These are phyloP conservation scores for Parmales sp. DNA, from an alignment of 108 stramenopile species.

Conservation along the genomic window DNA sequence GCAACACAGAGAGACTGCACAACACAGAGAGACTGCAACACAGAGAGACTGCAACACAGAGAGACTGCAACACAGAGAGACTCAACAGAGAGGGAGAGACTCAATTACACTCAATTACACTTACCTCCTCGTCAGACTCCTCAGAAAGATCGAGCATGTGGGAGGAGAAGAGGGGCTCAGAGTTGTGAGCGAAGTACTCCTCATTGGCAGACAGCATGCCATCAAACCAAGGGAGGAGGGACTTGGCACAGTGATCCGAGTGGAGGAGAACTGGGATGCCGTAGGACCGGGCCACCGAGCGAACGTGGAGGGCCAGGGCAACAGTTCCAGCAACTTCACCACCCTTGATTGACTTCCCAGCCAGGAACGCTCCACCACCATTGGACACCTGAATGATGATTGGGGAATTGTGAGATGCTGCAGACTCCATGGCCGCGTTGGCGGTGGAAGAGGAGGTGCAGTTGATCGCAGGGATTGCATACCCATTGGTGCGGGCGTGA, in stretches of 20 bases:
- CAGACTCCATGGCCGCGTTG: slow-evolving; percentile 84
- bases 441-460: slow-evolving; percentile 87
- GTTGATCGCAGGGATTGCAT: slow-evolving; percentile 90
- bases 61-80: too few species aligned
- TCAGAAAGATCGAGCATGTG: slow-evolving; percentile 90
- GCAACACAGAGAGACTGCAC: too few species aligned
- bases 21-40: too few species aligned
- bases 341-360: slow-evolving; percentile 83
- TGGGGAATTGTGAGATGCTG: slow-evolving; percentile 69
- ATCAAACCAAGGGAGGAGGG: slow-evolving; percentile 87
- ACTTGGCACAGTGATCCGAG: slow-evolving; percentile 94
- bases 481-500: slow-evolving; percentile 76
- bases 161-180: slow-evolving; percentile 79
- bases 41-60: too few species aligned
- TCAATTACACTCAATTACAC: too few species aligned
- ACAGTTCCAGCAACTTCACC: slow-evolving; percentile 75
- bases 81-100: too few species aligned
- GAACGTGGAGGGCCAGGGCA: slow-evolving; percentile 87
- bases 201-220: slow-evolving; percentile 89
- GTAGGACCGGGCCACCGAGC: slow-evolving; percentile 87
- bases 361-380: slow-evolving; percentile 73
- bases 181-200: slow-evolving; percentile 75
- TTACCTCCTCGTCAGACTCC: slow-evolving; percentile 84
- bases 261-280: slow-evolving; percentile 91
- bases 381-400: slow-evolving; percentile 87